phyloP scores from a whole-genome alignment of 139 green algal species.

The Auxenochlorella pyrenoidosa region DNA sequence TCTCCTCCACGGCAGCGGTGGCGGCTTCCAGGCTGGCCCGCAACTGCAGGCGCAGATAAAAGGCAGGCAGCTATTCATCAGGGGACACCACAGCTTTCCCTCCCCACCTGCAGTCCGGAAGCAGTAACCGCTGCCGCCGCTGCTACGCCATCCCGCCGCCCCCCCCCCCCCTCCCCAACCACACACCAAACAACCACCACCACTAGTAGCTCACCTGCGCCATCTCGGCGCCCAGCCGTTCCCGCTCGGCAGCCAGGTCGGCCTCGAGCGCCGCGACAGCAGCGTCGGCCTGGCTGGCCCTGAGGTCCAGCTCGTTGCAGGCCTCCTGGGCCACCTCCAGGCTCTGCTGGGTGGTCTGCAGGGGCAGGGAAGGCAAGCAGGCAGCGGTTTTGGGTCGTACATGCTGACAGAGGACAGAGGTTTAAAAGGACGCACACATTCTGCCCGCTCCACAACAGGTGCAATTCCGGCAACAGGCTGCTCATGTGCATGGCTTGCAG shows the following conservation, averaged over 20 bases:
- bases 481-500: not conserved
- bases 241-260: slow-evolving; percentile 26
- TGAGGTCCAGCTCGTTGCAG: slow-evolving; percentile 37
- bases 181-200: no score
- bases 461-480: not conserved
- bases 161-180: not conserved
- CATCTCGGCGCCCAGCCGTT: slow-evolving; percentile 23
- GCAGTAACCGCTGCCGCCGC: no score
- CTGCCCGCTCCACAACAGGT: not conserved
- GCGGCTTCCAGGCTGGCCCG: slow-evolving; percentile 10
- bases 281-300: not conserved
- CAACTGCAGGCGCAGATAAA: slow-evolving; percentile 5
- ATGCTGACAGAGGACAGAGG: no score
- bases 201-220: not conserved
- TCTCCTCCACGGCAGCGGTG: slow-evolving; percentile 1
- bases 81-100: no score
- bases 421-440: not conserved
- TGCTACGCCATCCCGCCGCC: not conserved
- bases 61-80: not conserved
- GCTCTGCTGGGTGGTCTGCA: slow-evolving; percentile 28
- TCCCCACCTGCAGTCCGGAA: no score
- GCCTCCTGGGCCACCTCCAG: slow-evolving; percentile 37
- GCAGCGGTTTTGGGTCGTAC: not conserved
- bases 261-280: not conserved
- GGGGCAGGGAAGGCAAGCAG: not conserved